These are phyloP conservation scores for Backusella parvicylindrica DNA, from an alignment of 192 early-diverging fungal species.

Conservation along the genomic window DNA sequence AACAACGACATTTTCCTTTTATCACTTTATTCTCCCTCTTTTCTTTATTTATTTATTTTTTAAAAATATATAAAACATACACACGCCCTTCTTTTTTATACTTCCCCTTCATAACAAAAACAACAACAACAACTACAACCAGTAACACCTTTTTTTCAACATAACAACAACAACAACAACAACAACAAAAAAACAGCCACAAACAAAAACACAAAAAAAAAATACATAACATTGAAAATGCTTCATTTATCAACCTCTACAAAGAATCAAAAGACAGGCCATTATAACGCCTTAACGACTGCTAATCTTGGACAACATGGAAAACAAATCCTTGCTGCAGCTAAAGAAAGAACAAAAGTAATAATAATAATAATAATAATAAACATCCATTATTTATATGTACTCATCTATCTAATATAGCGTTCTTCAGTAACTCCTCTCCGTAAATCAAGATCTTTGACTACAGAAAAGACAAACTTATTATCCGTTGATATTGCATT, in stretches of 20 bases:
- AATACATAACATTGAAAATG: not conserved
- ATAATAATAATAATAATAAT: not conserved
- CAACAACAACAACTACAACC: not conserved
- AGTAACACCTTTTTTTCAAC: not conserved
- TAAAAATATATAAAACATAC: not conserved
- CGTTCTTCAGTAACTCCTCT: not conserved
- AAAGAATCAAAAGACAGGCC: not conserved
- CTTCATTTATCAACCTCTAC: slow-evolving; percentile 2
- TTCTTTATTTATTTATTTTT: not conserved
- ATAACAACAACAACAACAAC: not conserved
- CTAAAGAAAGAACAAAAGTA: slow-evolving; percentile 8
- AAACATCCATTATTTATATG: not conserved
- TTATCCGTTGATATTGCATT: slow-evolving; percentile 14
- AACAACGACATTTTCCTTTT: not conserved
- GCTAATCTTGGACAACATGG: slow-evolving; percentile 29
- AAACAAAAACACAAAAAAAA: not conserved
- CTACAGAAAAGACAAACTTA: slow-evolving; percentile 9
- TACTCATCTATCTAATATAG: not conserved
- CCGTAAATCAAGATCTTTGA: slow-evolving; percentile 28
- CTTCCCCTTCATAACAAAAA: not conserved
- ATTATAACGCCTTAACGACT: not conserved
- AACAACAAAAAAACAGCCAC: not conserved
- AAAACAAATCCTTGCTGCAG: slow-evolving; percentile 7
- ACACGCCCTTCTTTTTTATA: not conserved
- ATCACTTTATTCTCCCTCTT: not conserved